phyloP scores from a whole-genome alignment of 1,284 basidiomycete species.

The Marasmius sp. region DNA sequence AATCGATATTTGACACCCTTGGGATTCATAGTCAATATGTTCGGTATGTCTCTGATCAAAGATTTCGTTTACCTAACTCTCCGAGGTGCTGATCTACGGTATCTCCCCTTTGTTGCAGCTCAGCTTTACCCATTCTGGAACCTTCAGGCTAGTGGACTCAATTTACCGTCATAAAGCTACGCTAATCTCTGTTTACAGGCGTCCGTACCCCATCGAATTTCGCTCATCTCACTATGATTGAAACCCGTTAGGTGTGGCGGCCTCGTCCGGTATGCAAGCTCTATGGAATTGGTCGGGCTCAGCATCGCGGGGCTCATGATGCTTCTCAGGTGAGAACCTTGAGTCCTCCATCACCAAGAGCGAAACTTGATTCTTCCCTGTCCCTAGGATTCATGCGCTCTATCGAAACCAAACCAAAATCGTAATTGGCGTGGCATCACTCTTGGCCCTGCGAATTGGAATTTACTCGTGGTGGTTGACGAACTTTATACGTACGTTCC shows the following conservation, averaged over 20 bases:
- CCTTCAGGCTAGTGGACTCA: constrained; percentile 26
- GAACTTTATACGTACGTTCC: constrained; percentile 35
- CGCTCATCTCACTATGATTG: background rate
- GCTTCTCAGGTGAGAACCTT: constrained; percentile 42
- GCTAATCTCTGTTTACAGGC: constrained; percentile 2
- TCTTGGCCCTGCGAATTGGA: constrained; percentile 41
- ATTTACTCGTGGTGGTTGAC: constrained; percentile 50
- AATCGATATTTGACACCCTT: constrained; percentile 52
- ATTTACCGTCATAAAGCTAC: too few species aligned
- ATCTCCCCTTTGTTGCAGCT: constrained; percentile 26
- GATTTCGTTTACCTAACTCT: background rate
- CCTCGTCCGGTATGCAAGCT: constrained; percentile 52
- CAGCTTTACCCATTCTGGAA: constrained; percentile 44
- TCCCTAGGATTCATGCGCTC: constrained; percentile 40
- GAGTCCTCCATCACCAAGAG: background rate
- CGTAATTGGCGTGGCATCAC: constrained; percentile 26
- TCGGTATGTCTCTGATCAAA: constrained; percentile 30
- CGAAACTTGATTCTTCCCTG: too few species aligned
- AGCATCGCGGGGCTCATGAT: constrained; percentile 54
- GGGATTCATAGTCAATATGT: constrained; percentile 48
- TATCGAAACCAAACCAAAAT: constrained; percentile 41
- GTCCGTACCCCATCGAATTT: background rate
- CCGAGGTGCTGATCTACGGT: background rate
- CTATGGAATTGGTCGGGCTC: constrained; percentile 49
- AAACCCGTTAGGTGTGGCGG: constrained; percentile 36